Evolutionary conservation across 257 asterid species (phyloP).

Genomic region (Lycium ferocissimum): DNA sequence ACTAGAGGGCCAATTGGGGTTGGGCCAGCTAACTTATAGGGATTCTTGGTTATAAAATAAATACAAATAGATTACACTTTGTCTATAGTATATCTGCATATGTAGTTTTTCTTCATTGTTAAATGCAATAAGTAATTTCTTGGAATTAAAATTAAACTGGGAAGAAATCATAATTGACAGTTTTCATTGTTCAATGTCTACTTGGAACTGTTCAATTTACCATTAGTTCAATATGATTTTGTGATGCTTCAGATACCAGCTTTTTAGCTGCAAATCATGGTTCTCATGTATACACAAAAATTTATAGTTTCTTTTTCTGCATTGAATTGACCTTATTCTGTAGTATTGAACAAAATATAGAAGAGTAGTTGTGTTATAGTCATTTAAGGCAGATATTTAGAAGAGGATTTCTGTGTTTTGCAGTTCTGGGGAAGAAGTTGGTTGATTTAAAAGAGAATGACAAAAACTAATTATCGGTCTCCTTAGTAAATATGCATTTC

Average conservation of each 20-base stretch:
- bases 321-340: not conserved
- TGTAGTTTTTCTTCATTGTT: not conserved
- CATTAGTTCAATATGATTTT: not conserved
- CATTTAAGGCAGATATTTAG: slow-evolving; percentile 11
- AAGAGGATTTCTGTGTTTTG: not conserved
- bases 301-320: not conserved
- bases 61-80: not conserved
- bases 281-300: not conserved
- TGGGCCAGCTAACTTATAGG: slow-evolving; percentile 1
- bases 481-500: not conserved
- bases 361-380: not conserved
- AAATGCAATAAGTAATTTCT: not conserved
- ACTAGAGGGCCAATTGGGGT: not conserved
- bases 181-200: not conserved
- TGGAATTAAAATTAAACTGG: not conserved
- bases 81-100: slow-evolving; percentile 22
- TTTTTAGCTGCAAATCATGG: not conserved
- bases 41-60: not conserved
- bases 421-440: not conserved
- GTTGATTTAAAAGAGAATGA: not conserved
- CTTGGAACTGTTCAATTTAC: slow-evolving; percentile 20
- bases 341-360: not conserved
- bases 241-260: not conserved
- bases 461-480: not conserved
- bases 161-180: not conserved